These are phyloP conservation scores for Amylocystis lapponica DNA, from an alignment of 768 basidiomycete species.

Conservation along the genomic window DNA sequence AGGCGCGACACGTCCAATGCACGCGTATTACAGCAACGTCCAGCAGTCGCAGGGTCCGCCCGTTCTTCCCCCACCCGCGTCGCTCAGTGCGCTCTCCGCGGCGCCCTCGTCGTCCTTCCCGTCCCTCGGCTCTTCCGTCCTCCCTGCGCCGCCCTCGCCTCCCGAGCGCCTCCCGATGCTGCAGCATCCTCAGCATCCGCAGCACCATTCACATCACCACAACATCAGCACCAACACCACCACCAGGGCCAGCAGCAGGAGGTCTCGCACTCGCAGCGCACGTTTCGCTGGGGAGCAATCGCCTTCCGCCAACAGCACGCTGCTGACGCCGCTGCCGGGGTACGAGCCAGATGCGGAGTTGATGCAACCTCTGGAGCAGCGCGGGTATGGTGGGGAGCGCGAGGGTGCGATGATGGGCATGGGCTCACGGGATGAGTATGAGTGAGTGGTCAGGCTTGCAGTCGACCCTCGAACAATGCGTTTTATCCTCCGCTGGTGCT, in stretches of 20 bases:
- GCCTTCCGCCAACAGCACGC: constrained; percentile 44
- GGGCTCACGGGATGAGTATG: too few relatives aligned
- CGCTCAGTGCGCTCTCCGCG: constrained; percentile 10
- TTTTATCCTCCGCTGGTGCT: too few relatives aligned
- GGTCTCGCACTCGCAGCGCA: constrained; percentile 14
- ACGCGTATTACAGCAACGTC: constrained; percentile 2
- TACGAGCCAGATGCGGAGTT: constrained; percentile 19
- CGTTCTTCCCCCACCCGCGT: neutral
- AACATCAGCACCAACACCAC: too few relatives aligned
- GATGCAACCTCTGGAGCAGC: neutral
- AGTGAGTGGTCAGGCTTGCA: too few relatives aligned
- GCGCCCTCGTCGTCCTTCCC: constrained; percentile 12
- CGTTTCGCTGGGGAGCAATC: constrained; percentile 48
- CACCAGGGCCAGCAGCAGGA: neutral
- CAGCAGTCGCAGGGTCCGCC: neutral
- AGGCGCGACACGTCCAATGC: constrained; percentile 1
- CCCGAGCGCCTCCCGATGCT: neutral
- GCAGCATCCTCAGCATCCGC: neutral
- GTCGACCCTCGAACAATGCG: too few relatives aligned
- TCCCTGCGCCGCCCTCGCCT: neutral
- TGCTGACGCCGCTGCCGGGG: constrained; percentile 65
- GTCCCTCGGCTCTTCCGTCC: constrained; percentile 6
- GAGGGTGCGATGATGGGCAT: too few relatives aligned
- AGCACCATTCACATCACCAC: neutral
- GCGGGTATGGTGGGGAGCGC: too few relatives aligned